Base-by-base conservation (phyloP, 257 asterid species). In the Penstemon barbatus region DNA sequence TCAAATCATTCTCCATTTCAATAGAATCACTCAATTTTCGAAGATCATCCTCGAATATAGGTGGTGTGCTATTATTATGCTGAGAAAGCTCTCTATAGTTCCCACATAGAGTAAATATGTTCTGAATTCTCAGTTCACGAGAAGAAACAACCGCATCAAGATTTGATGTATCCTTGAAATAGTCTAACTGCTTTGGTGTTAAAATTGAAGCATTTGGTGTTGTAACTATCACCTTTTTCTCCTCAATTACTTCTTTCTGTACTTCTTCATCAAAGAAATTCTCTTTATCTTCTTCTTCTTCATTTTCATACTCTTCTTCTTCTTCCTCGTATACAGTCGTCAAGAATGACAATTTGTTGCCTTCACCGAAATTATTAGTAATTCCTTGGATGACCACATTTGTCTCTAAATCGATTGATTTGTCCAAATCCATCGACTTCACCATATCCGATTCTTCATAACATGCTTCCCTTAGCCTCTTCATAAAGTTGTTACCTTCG, bases 391-490 rank as follows among this genome's bases (percentile, higher is more conserved):
- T 45, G 15, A 71, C 63, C 58, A 71, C 64, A 46, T 70, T 81
- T 0, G 82, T 77, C 33, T 86, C 97, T 81, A 91, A 48, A 63
- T 94, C 99, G 2, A 83, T 77, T 0, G 99, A 94, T 54, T 70
- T 79, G 52, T 74, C 89, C 84, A 94, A 76, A 79, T 94, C 99
- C 99, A 93, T 94, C 44, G 99, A 94, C 85, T 87, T 86, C 10
- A 88, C 99, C 99, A 94, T 94, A 39, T 87, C 95, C 0, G 91
- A 66, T 48, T 87, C 97, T 1, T 89, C 97, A 11, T 71, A 51
- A 72, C 79, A 87, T 4, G 63, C 78, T 13, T 87, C 90, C 89
- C 87, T 4, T 60, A 94, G 81, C 58, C 78, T 86, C 45, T 76
- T 86, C 78, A 83, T 84, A 40, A 94, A 89, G 57, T 75, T 66